Conservation (phyloP, 768 basidiomycete species). For the Lyophyllum shimeji region DNA sequence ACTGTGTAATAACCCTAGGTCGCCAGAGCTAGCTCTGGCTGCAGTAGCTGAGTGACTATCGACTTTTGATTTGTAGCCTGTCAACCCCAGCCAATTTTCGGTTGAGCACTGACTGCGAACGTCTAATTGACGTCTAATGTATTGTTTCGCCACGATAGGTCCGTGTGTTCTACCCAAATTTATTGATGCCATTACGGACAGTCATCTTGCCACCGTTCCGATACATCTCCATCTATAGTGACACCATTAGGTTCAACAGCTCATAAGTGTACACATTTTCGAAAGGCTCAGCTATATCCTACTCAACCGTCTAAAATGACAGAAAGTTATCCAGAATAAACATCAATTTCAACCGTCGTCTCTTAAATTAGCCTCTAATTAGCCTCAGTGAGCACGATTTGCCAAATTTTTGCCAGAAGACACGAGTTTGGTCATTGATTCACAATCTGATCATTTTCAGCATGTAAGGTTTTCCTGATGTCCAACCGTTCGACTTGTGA, state of each 20-base stretch:
- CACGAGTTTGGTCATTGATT: neutral
- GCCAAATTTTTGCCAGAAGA: neutral
- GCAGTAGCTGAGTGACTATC: no score
- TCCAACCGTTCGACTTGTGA: neutral
- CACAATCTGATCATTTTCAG: neutral
- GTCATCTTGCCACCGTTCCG: no score
- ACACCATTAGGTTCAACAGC: neutral
- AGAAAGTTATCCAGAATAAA: neutral
- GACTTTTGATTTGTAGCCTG: neutral
- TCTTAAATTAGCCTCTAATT: neutral
- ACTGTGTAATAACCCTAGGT: neutral
- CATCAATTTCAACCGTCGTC: neutral
- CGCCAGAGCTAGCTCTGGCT: no score
- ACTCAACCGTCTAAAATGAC: neutral
- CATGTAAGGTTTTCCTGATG: neutral
- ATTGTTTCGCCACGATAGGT: neutral
- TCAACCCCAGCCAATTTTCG: neutral
- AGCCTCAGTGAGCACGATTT: neutral
- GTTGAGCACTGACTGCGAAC: neutral
- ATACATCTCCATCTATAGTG: no score
- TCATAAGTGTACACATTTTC: neutral
- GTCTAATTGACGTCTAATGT: neutral
- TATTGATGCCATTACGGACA: no score
- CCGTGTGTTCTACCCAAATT: no score
- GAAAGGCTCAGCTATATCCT: neutral